Conservation (phyloP, 225 moss, liverwort and hornwort species). For the Pleurozium schreberi region DNA sequence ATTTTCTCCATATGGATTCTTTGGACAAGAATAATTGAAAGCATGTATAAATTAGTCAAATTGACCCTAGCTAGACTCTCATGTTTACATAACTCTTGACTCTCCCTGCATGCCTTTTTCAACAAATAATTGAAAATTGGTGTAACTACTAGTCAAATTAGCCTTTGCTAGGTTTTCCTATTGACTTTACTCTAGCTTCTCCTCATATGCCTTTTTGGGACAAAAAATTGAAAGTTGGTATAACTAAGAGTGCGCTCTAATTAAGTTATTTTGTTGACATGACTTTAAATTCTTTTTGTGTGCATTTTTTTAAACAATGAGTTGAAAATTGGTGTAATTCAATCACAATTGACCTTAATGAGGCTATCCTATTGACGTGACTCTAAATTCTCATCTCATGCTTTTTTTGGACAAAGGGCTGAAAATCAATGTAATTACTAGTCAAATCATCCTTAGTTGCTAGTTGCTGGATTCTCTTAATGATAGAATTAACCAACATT, state of each 20-base stretch:
- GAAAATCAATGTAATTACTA: fast-evolving
- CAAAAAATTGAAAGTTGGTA: too few species aligned
- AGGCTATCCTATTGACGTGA: background rate
- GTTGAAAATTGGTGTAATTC: too few species aligned
- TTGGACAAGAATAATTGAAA: background rate
- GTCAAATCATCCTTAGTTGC: background rate
- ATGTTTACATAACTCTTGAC: too few species aligned
- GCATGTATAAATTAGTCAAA: background rate
- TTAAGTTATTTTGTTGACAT: too few species aligned
- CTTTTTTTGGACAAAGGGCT: background rate
- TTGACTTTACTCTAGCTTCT: background rate
- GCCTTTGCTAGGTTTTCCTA: fast-evolving
- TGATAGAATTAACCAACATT: background rate
- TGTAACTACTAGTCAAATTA: background rate
- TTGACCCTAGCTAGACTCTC: background rate
- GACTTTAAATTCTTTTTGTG: too few species aligned
- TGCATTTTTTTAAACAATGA: too few species aligned
- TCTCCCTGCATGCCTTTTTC: background rate
- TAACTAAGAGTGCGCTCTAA: too few species aligned
- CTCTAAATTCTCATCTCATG: background rate
- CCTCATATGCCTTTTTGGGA: fast-evolving
- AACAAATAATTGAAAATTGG: background rate
- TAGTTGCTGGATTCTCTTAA: fast-evolving
- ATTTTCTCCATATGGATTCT: background rate
- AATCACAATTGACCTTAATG: too few species aligned